Conservation (phyloP, 169 alveolate genomes). For the Toxoplasma gondii region DNA sequence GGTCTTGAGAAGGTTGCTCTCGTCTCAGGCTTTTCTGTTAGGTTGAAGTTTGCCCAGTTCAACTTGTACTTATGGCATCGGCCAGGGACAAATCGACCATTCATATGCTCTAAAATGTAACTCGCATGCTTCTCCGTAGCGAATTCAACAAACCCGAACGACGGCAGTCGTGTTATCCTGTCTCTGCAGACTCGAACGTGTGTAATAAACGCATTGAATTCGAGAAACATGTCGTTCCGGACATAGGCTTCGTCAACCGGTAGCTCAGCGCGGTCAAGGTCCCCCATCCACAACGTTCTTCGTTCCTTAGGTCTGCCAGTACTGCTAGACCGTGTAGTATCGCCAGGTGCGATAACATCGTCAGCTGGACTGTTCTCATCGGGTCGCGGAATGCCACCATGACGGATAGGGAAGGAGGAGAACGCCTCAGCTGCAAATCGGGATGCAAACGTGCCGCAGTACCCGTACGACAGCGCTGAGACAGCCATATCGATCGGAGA, state of each 20-base stretch:
- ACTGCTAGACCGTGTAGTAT: slow-evolving; percentile 43
- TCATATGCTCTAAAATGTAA: slow-evolving; percentile 56
- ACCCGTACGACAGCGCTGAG: background rate
- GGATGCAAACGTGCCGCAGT: background rate
- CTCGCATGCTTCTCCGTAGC: slow-evolving; percentile 26
- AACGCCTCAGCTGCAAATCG: slow-evolving; percentile 5
- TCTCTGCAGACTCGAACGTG: slow-evolving; percentile 60
- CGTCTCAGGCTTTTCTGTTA: slow-evolving; percentile 42
- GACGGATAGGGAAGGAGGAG: background rate
- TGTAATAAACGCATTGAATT: background rate
- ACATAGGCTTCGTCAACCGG: slow-evolving; percentile 59
- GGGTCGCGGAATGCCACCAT: background rate
- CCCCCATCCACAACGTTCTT: slow-evolving; percentile 63
- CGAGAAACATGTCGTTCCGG: slow-evolving; percentile 43
- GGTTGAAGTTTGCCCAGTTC: slow-evolving; percentile 65
- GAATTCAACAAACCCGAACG: slow-evolving; percentile 59
- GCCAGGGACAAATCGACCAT: slow-evolving; percentile 59
- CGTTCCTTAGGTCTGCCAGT: slow-evolving; percentile 50
- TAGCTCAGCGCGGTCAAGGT: slow-evolving; percentile 56
- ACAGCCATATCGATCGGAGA: background rate
- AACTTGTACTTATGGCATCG: slow-evolving; percentile 52
- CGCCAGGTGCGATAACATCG: slow-evolving; percentile 51
- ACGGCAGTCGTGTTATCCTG: slow-evolving; percentile 33
- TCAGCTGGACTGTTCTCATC: slow-evolving; percentile 20
- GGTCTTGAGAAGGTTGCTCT: slow-evolving; percentile 41